phyloP scores from a whole-genome alignment of 129 eudicot genomes.

The Centella asiatica region DNA sequence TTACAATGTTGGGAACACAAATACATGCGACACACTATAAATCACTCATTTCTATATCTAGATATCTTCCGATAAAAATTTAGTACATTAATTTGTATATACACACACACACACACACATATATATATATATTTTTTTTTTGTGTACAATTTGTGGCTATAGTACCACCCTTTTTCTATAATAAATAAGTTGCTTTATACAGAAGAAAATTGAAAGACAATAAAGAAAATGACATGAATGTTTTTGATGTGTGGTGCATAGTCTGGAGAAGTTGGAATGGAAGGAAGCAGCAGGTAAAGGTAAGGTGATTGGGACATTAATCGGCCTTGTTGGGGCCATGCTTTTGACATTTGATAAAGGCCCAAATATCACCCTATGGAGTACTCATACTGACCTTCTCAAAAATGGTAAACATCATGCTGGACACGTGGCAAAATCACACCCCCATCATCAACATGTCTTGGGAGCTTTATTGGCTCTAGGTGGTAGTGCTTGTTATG shows the following conservation, averaged over 20 bases:
- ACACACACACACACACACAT: too few relatives aligned
- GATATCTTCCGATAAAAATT: too few relatives aligned
- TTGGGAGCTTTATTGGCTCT: conserved; percentile 22
- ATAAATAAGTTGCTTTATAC: neutral
- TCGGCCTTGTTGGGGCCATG: conserved; percentile 62
- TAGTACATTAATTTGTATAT: too few relatives aligned
- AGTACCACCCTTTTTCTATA: too few relatives aligned
- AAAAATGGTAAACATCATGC: neutral
- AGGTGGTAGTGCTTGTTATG: conserved; percentile 15
- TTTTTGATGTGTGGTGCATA: neutral
- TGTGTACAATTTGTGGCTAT: too few relatives aligned
- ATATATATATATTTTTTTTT: too few relatives aligned
- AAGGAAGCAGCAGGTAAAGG: conserved; percentile 36
- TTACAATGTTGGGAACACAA: neutral
- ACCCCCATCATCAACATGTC: neutral
- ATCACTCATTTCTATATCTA: too few relatives aligned
- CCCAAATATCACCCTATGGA: conserved; percentile 23
- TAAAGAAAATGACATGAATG: neutral
- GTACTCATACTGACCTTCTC: conserved; percentile 36
- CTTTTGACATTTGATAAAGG: conserved; percentile 62
- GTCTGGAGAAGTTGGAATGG: conserved; percentile 50
- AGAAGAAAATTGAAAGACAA: neutral
- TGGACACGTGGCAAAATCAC: conserved; percentile 3
- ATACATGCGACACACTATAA: too few relatives aligned
- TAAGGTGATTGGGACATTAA: conserved; percentile 53